Evolutionary conservation across 2,329 filamentous ascomycete species (phyloP), one percentile per base, ranked within the genome.

Genomic region (Penicillium crustosum): DNA sequence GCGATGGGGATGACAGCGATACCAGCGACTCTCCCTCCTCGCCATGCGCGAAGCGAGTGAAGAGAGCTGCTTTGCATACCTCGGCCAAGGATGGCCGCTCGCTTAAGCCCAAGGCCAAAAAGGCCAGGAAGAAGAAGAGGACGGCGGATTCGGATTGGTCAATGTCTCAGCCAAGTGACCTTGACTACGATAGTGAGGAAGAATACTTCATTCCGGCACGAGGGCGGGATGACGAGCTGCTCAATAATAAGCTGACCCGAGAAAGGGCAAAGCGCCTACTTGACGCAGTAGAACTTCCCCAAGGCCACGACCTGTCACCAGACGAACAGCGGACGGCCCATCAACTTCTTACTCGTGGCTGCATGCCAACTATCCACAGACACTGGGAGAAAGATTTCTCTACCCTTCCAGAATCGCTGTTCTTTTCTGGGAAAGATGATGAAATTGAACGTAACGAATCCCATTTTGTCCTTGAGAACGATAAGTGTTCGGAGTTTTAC

Each of bases 331-430:
- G 41, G 77, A 78, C 35, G 86, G 2, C 81, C 81, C 61, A 78
- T 80, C 57, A 81, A 81, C 57, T 77, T 86, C 31, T 77, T 77
- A 6, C 78, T 81, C 81, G 83, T 42, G 83, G 84, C 17, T 81
- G 79, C 52, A 83, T 86, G 70, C 80, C 84, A 10, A 68, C 86
- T 1, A 67, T 86, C 13, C 82, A 82, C 2, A 67, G 70, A 13
- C 73, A 73, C 59, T 86, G 83, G 82, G 73, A 75, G 44, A 69
- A 78, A 49, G 83, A 86, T 61, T 85, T 85, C 60, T 71, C 73
- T 9, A 83, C 79, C 17, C 67, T 86, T 15, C 83, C 83, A 2
- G 74, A 79, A 9, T 74, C 76, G 9, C 68, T 86, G 2, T 86
- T 86, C 69, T 77, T 78, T 9, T 35, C 61, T 10, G 53, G 48